Evolutionary conservation across 306 rosid genomes (phyloP), one percentile per base, ranked within the genome.

Genomic region (Hippophae gyantsensis): DNA sequence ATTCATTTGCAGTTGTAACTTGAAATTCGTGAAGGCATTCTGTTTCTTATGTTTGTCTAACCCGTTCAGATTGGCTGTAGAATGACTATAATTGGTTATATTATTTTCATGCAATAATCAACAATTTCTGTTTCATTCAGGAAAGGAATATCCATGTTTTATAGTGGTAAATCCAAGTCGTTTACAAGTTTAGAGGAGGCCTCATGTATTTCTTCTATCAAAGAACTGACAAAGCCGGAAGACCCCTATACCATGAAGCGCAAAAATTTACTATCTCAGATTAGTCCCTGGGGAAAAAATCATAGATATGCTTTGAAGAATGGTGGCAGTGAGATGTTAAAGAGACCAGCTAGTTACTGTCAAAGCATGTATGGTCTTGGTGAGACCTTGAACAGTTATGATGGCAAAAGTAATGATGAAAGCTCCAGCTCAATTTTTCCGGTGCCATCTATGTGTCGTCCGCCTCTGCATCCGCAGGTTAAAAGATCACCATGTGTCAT

Each of bases 101-200:
- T 32, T 2, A 32, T 2, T 32, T 40, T 48, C 25, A 6, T 23
- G 13, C 48, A 9, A 10, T 13, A 1, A 8, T 48, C 23, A 55
- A 56, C 32, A 53, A 32, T 43, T 64, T 4, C 43, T 56, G 42
- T 68, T 45, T 14, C 51, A 52, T 74, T 67, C 87, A 90, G 98
- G 87, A 85, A 76, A 78, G 92, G 98, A 64, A 90, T 90, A 57
- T 90, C 98, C 44, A 81, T 48, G 65, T 90, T 90, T 57, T 90
- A 87, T 13, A 81, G 66, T 18, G 98, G 98, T 42, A 90, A 85
- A 66, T 90, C 96, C 0, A 92, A 85, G 83, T 92, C 98, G 32
- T 92, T 76, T 84, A 87, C 98, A 46, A 78, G 84, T 76, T 71
- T 92, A 44, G 74, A 78, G 57, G 98, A 87, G 41, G 86, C 77